phyloP scores from a whole-genome alignment of 2,329 filamentous ascomycete species.

The Neurospora crassa region DNA sequence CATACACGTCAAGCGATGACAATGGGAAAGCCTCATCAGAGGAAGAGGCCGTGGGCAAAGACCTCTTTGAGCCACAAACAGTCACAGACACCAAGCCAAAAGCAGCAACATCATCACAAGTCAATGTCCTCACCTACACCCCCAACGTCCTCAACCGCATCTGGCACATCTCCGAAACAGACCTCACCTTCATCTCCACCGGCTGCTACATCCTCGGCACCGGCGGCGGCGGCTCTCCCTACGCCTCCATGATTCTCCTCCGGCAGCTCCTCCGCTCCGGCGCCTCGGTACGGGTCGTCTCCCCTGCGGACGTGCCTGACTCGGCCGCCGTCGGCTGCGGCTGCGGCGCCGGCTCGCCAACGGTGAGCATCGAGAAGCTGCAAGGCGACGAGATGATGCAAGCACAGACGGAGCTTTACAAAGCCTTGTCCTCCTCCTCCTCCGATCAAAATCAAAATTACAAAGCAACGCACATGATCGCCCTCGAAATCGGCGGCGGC shows the following conservation, averaged over 20 bases:
- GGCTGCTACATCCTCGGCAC: conserved; percentile 54
- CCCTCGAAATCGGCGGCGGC: conserved; percentile 56
- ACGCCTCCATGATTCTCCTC: conserved; percentile 40
- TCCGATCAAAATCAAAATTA: conserved; percentile 23
- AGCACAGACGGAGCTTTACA: conserved; percentile 42
- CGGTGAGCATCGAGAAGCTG: conserved; percentile 51
- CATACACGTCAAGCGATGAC: conserved; percentile 13
- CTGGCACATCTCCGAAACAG: conserved; percentile 49
- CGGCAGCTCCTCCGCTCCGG: conserved; percentile 41
- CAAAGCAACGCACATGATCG: conserved; percentile 46
- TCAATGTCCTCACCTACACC: conserved; percentile 31
- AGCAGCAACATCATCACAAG: not conserved
- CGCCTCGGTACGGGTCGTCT: conserved; percentile 40
- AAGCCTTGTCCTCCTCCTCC: conserved; percentile 21
- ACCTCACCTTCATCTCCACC: conserved; percentile 45
- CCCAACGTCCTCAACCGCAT: conserved; percentile 40
- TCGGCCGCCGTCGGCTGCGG: conserved; percentile 44
- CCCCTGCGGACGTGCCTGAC: conserved; percentile 38
- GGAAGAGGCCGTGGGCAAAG: conserved; percentile 19
- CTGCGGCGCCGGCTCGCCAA: conserved; percentile 49
- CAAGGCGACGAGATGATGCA: conserved; percentile 45
- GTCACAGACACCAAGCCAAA: not conserved
- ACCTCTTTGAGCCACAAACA: conserved; percentile 6
- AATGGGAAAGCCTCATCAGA: conserved; percentile 7
- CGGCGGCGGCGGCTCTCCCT: conserved; percentile 49